These are phyloP conservation scores for Candida mesenterica DNA, from an alignment of 1,139 yeast genomes.

Conservation along the genomic window DNA sequence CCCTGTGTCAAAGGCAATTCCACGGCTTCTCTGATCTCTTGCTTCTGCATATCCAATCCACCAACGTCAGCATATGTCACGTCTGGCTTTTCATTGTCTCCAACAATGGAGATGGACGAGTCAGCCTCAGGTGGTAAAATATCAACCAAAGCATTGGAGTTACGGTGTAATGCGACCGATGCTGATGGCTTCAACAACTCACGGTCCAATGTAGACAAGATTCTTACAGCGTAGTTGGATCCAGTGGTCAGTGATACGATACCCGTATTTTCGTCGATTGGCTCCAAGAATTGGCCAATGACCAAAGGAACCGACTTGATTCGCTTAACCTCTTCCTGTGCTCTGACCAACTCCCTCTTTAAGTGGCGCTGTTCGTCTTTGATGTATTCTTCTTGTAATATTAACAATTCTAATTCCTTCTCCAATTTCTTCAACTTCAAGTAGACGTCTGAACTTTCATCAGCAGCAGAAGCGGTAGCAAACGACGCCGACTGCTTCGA, in stretches of 20 bases:
- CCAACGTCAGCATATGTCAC: constrained; percentile 94
- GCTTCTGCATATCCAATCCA: constrained; percentile 98
- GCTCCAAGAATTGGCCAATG: constrained; percentile 96
- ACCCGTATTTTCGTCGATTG: constrained; percentile 95
- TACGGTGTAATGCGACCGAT: constrained; percentile 96
- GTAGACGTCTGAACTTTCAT: constrained; percentile 64
- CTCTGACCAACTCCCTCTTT: constrained; percentile 89
- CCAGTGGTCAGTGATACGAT: constrained; percentile 98
- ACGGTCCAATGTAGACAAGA: constrained; percentile 89
- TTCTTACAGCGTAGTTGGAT: constrained; percentile 93
- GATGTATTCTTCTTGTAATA: constrained; percentile 91
- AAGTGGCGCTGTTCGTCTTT: constrained; percentile 97
- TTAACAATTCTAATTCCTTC: constrained; percentile 79
- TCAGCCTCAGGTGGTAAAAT: constrained; percentile 99
- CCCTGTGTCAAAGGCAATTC: constrained; percentile 96
- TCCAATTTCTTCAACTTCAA: constrained; percentile 81
- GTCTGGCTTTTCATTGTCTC: constrained; percentile 91
- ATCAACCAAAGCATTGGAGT: constrained; percentile 95
- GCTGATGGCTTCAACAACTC: constrained; percentile 93
- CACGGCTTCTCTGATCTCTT: constrained; percentile 97
- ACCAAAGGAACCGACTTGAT: constrained; percentile 97
- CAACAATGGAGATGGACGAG: constrained; percentile 90
- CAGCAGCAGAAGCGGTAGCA: constrained; percentile 9
- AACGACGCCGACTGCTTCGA: constrained; percentile 10
- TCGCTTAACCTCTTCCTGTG: constrained; percentile 97